These are phyloP conservation scores for Coccinonectria pachysandricola DNA, from an alignment of 2,329 filamentous ascomycete species.

Conservation along the genomic window DNA sequence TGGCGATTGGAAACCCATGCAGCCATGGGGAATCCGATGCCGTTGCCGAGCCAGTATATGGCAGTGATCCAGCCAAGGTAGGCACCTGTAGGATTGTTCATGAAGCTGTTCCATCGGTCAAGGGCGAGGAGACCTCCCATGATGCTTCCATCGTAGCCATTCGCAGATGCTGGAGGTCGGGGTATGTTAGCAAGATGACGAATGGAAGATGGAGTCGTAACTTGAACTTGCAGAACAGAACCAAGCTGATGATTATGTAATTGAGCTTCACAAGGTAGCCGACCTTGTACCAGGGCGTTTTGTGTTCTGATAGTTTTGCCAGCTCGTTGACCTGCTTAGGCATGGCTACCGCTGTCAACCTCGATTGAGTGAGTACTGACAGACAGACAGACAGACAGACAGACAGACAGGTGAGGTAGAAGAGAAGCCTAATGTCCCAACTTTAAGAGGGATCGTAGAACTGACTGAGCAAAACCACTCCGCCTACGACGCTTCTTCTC, in stretches of 20 bases:
- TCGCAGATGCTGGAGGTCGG: conserved; percentile 5
- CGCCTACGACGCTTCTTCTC: too few species aligned
- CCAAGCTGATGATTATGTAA: conserved; percentile 8
- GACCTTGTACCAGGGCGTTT: conserved; percentile 10
- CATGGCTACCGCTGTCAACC: too few species aligned
- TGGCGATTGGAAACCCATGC: conserved; percentile 8
- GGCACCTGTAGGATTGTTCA: conserved; percentile 9
- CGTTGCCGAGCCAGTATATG: conserved; percentile 16
- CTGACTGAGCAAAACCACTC: too few species aligned
- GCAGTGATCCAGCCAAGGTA: conserved; percentile 15
- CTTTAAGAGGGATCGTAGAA: too few species aligned
- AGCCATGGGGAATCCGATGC: conserved; percentile 9
- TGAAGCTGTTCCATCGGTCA: conserved; percentile 12
- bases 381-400: too few species aligned
- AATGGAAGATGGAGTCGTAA: neutral
- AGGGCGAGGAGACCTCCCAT: conserved; percentile 10
- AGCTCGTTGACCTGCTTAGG: too few species aligned
- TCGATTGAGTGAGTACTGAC: too few species aligned
- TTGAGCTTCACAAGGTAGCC: conserved; percentile 9
- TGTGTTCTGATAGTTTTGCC: too few species aligned
- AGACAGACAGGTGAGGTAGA: too few species aligned
- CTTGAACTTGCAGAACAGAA: conserved; percentile 7
- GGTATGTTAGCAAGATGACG: conserved; percentile 1
- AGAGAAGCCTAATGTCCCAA: too few species aligned
- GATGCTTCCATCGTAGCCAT: conserved; percentile 8